phyloP scores from a whole-genome alignment of 2,329 filamentous ascomycete species.

The Fusarium poae region DNA sequence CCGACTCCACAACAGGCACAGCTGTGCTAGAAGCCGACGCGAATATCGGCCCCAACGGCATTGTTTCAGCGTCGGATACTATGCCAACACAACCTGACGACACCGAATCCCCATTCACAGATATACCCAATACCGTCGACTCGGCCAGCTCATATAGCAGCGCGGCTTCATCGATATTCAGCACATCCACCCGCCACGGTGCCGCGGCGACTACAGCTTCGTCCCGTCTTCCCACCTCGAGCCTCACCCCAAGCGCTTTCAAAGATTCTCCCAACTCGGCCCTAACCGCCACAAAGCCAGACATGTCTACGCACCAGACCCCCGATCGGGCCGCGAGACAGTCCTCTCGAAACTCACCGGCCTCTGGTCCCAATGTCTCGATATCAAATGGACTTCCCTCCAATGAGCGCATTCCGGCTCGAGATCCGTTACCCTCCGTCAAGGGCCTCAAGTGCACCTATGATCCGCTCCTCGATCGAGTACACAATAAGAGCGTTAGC shows the following conservation, averaged over 20 bases:
- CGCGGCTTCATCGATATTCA: slow-evolving; percentile 79
- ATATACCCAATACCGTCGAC: slow-evolving; percentile 77
- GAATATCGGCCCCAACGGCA: slow-evolving; percentile 41
- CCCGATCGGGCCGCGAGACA: slow-evolving; percentile 53
- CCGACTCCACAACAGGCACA: slow-evolving; percentile 43
- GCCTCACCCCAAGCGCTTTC: slow-evolving; percentile 64
- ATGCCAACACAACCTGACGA: slow-evolving; percentile 61
- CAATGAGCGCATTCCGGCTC: slow-evolving; percentile 64
- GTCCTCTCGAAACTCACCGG: slow-evolving; percentile 47
- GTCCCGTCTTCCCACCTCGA: slow-evolving; percentile 60
- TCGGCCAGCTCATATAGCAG: slow-evolving; percentile 80
- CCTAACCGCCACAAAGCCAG: slow-evolving; percentile 65
- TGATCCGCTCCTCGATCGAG: slow-evolving; percentile 70
- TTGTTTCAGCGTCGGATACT: slow-evolving; percentile 45
- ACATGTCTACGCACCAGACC: slow-evolving; percentile 66
- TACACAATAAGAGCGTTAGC: slow-evolving; percentile 63
- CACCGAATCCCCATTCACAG: slow-evolving; percentile 70
- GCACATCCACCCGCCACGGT: slow-evolving; percentile 60
- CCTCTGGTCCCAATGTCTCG: slow-evolving; percentile 52
- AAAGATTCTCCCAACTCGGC: slow-evolving; percentile 66
- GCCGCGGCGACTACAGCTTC: slow-evolving; percentile 55
- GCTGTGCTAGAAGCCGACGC: slow-evolving; percentile 45
- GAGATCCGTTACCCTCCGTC: slow-evolving; percentile 66
- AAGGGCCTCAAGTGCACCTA: slow-evolving; percentile 71
- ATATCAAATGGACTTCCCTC: slow-evolving; percentile 53